These are phyloP conservation scores for Fimicolochytrium jonesii DNA, from an alignment of 192 early-diverging fungal species.

Conservation along the genomic window DNA sequence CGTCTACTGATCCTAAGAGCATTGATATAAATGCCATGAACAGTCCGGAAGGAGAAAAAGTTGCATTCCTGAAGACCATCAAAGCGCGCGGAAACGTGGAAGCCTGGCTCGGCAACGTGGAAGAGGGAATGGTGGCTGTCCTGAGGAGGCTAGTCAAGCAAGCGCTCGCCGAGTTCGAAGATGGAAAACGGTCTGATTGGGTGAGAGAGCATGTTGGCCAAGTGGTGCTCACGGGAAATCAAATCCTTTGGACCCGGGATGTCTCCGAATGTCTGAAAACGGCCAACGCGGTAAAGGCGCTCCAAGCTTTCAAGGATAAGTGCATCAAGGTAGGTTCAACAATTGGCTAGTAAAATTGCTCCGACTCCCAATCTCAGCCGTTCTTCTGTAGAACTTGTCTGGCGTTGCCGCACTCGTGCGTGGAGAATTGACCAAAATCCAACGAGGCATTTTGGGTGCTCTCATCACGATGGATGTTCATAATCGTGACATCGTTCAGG, in stretches of 20 bases:
- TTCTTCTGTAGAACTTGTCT: slow-evolving; percentile 36
- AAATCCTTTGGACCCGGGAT: slow-evolving; percentile 52
- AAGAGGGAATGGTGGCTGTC: slow-evolving; percentile 56
- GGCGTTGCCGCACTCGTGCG: slow-evolving; percentile 53
- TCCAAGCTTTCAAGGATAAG: slow-evolving; percentile 40
- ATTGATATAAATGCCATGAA: slow-evolving; percentile 58
- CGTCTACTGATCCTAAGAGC: slow-evolving; percentile 49
- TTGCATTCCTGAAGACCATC: slow-evolving; percentile 52
- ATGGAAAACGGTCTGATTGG: slow-evolving; percentile 47
- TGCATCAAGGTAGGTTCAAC: slow-evolving; percentile 26
- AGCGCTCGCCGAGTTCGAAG: slow-evolving; percentile 52
- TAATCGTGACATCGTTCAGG: slow-evolving; percentile 54
- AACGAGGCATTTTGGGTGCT: slow-evolving; percentile 53
- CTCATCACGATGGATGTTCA: slow-evolving; percentile 63
- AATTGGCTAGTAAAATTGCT: neutral
- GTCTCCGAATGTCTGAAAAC: slow-evolving; percentile 48
- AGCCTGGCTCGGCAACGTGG: slow-evolving; percentile 57
- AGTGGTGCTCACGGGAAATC: slow-evolving; percentile 54
- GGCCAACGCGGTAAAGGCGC: slow-evolving; percentile 34
- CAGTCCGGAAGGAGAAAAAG: slow-evolving; percentile 54
- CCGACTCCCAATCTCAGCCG: too few species aligned
- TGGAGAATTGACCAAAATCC: slow-evolving; percentile 55
- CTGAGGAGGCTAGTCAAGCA: slow-evolving; percentile 47
- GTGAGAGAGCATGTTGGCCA: slow-evolving; percentile 57
- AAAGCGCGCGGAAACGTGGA: slow-evolving; percentile 67